Evolutionary conservation across 1,284 basidiomycete species (phyloP).

Genomic region (Cryptococcus amylolentus): DNA sequence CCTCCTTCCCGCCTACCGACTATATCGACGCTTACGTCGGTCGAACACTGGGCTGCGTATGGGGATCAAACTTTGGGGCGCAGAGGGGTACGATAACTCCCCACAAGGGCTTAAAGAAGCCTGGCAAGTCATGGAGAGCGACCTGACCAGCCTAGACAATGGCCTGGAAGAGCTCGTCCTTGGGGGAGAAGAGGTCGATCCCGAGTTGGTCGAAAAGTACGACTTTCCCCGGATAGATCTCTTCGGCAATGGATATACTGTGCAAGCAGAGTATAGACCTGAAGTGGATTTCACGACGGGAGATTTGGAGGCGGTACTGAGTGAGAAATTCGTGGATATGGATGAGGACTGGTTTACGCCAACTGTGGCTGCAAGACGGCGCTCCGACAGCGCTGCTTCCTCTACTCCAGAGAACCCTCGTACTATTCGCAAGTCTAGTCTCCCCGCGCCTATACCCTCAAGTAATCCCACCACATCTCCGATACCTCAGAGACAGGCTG

Average conservation of each 20-base stretch:
- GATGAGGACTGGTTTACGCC: constrained; percentile 51
- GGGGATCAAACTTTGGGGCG: constrained; percentile 48
- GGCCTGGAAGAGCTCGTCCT: constrained; percentile 31
- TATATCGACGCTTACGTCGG: constrained; percentile 38
- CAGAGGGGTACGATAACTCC: constrained; percentile 36
- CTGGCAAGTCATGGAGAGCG: constrained; percentile 46
- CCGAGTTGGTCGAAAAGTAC: constrained; percentile 22
- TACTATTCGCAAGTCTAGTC: background rate
- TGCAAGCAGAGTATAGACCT: constrained; percentile 35
- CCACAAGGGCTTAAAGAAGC: constrained; percentile 33
- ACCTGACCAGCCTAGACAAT: constrained; percentile 35
- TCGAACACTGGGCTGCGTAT: constrained; percentile 42
- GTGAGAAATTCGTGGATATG: constrained; percentile 46
- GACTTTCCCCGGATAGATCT: constrained; percentile 37
- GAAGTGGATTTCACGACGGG: constrained; percentile 45
- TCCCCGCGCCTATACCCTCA: constrained; percentile 17
- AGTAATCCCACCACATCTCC: constrained; percentile 14
- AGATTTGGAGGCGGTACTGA: constrained; percentile 45
- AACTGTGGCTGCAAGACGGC: constrained; percentile 37
- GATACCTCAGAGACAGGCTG: constrained; percentile 29
- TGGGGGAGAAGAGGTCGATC: constrained; percentile 9
- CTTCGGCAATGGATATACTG: constrained; percentile 37
- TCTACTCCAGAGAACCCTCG: background rate
- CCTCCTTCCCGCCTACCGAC: constrained; percentile 40
- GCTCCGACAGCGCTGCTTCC: constrained; percentile 19